Percentiles rank a stretch among this genome's conserved stretches.
phyloP scores from a whole-genome alignment of 2,329 filamentous ascomycete genomes.

The Hymenoscyphus occultus region DNA sequence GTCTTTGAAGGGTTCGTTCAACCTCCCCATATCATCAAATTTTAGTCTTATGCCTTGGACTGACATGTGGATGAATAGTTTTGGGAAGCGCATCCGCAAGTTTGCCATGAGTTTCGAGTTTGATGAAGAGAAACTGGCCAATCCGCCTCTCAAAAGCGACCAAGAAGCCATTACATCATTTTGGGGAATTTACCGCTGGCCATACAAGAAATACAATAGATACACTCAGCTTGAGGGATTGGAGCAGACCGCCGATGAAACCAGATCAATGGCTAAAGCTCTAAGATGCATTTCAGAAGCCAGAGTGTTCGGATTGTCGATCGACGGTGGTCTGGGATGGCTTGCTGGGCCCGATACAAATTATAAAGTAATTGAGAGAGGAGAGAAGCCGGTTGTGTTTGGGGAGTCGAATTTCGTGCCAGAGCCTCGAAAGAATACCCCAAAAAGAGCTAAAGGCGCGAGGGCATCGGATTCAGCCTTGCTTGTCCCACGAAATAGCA shows the following conservation, averaged over 20 bases:
- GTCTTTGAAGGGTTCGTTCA: constrained; percentile 50
- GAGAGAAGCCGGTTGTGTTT: constrained; percentile 44
- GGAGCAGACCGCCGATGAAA: constrained; percentile 63
- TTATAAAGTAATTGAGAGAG: constrained; percentile 42
- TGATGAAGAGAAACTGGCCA: constrained; percentile 49
- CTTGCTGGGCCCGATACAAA: constrained; percentile 59
- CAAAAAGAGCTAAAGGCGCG: constrained; percentile 21
- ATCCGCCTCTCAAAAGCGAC: constrained; percentile 54
- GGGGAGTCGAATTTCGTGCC: constrained; percentile 39
- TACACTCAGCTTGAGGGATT: constrained; percentile 58
- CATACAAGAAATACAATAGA: constrained; percentile 55
- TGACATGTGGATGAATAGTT: constrained; percentile 33
- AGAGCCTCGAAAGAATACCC: constrained; percentile 31
- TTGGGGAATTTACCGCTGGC: constrained; percentile 66
- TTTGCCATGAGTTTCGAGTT: constrained; percentile 69
- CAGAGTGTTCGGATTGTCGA: constrained; percentile 62
- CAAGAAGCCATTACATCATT: constrained; percentile 55
- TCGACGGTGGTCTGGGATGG: constrained; percentile 67
- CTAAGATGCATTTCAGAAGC: constrained; percentile 55
- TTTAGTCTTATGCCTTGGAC: neutral
- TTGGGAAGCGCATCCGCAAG: constrained; percentile 57
- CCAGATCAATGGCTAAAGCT: constrained; percentile 57
- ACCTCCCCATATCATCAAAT: neutral
- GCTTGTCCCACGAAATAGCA: constrained; percentile 2
- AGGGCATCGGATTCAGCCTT: constrained; percentile 6